phyloP scores from a whole-genome alignment of 208 protist species.

The Naegleria lovaniensis region DNA sequence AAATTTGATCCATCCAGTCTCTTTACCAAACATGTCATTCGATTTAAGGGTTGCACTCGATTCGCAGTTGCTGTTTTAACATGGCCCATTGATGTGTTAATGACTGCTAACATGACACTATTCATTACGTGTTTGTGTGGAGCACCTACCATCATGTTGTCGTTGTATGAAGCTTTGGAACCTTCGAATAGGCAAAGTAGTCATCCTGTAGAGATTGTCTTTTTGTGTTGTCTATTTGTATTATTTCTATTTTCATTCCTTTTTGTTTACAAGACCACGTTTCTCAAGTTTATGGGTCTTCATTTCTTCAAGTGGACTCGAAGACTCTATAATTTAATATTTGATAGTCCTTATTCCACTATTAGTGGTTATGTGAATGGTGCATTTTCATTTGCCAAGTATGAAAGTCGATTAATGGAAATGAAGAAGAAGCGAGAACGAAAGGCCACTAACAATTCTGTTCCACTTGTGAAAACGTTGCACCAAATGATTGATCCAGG shows the following conservation, averaged over 20 bases:
- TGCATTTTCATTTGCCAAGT: not conserved
- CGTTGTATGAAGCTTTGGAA: not conserved
- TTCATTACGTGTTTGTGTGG: not conserved
- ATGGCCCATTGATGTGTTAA: not conserved
- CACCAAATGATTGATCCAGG: no score
- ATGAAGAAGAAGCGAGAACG: not conserved
- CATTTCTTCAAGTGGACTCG: not conserved
- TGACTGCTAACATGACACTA: not conserved
- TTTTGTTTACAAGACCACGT: not conserved
- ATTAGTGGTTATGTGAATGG: not conserved
- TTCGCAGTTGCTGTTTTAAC: not conserved
- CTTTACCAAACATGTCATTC: not conserved
- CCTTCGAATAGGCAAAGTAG: not conserved
- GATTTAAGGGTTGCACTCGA: not conserved
- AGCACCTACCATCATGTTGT: not conserved
- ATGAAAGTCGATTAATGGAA: not conserved
- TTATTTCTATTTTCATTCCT: not conserved
- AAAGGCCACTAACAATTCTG: not conserved
- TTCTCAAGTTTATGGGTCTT: not conserved
- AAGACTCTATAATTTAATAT: not conserved
- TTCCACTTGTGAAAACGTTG: no score
- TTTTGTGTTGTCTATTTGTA: not conserved
- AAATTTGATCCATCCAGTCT: not conserved
- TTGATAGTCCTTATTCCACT: not conserved
- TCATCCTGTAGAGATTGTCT: not conserved